Conservation (phyloP, 805 yeast species). For the Kurtzmaniella cleridarum region DNA sequence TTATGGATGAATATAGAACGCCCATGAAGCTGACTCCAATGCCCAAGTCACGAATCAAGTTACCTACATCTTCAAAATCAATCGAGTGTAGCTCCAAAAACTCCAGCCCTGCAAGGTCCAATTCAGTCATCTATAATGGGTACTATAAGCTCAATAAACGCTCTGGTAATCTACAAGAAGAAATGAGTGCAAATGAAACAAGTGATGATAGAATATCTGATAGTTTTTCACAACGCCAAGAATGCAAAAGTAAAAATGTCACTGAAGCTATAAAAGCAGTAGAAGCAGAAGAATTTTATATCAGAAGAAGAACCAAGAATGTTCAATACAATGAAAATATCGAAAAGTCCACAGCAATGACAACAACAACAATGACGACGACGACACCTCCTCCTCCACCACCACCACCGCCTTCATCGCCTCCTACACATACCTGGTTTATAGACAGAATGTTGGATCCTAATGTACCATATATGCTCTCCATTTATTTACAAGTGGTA, state of each 20-base stretch:
- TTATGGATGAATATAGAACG: too few species aligned
- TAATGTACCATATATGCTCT: slow-evolving; percentile 49
- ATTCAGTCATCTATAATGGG: neutral
- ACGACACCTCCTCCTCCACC: slow-evolving; percentile 1
- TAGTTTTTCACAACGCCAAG: too few species aligned
- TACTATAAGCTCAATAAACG: neutral
- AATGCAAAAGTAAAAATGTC: too few species aligned
- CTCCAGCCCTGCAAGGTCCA: slow-evolving; percentile 1
- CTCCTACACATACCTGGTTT: neutral
- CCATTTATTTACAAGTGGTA: slow-evolving; percentile 58
- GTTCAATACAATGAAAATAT: neutral
- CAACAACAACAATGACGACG: neutral
- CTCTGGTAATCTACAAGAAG: too few species aligned
- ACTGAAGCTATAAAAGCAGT: neutral
- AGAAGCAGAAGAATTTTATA: slow-evolving; percentile 5
- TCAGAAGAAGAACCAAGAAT: slow-evolving; percentile 1
- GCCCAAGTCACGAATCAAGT: too few species aligned
- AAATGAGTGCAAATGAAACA: too few species aligned
- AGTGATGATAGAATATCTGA: too few species aligned
- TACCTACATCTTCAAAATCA: neutral
- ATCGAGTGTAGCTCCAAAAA: neutral
- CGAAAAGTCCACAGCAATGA: neutral
- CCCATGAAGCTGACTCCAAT: too few species aligned
- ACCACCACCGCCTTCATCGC: neutral
- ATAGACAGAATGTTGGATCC: slow-evolving; percentile 28